Conservation (phyloP, 345 rosid species). For the Crucihimalaya himalaica region DNA sequence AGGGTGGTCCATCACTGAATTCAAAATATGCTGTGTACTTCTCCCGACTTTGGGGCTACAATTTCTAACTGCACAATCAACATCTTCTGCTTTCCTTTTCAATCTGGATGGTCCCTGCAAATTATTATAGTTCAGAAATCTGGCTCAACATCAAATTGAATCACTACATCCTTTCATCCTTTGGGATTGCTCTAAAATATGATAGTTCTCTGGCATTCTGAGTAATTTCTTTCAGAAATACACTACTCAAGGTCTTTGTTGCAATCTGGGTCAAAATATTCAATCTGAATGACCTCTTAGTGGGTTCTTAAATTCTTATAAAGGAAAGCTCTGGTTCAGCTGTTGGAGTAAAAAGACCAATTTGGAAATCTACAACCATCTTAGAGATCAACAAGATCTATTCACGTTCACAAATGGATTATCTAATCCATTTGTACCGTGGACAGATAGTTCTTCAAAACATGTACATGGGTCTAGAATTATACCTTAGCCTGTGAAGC, state of each 20-base stretch:
- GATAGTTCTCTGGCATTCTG: conserved; percentile 28
- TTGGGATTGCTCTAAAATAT: conserved; percentile 29
- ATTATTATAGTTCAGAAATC: conserved; percentile 37
- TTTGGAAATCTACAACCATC: conserved; percentile 29
- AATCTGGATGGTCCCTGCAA: conserved; percentile 45
- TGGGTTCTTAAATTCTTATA: conserved; percentile 15
- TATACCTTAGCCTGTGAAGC: conserved; percentile 48
- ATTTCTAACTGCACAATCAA: conserved; percentile 33
- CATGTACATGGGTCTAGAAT: conserved; percentile 17
- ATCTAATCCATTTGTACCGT: conserved; percentile 11
- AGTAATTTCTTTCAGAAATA: conserved; percentile 26
- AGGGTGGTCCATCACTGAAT: conserved; percentile 41
- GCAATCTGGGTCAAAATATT: conserved; percentile 36
- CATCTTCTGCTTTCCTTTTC: conserved; percentile 60
- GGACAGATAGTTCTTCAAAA: conserved; percentile 13
- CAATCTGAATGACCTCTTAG: conserved; percentile 42
- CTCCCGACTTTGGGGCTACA: conserved; percentile 40
- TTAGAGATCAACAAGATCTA: conserved; percentile 33
- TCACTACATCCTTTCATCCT: conserved; percentile 13
- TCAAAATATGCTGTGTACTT: conserved; percentile 29
- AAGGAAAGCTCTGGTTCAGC: conserved; percentile 41
- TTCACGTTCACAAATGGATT: conserved; percentile 14
- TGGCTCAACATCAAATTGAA: conserved; percentile 18
- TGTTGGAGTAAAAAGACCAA: conserved; percentile 31
- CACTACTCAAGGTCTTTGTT: conserved; percentile 29